Base-by-base conservation (phyloP, 176 grass and related monocot species). In the Tuctoria greenei region DNA sequence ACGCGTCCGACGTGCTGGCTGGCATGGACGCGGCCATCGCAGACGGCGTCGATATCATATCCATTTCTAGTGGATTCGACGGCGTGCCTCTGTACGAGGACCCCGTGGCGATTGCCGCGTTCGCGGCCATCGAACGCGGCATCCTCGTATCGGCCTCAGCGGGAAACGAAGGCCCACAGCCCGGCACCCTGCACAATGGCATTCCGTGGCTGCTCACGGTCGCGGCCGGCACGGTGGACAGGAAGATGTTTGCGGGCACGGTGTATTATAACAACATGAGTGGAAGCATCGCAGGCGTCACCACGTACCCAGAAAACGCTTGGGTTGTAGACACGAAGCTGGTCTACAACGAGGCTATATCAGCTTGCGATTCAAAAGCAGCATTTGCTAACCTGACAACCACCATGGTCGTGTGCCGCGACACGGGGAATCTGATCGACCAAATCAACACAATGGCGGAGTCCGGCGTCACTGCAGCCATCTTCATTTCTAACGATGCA, bases 141-240 rank as follows among this genome's bases (percentile, higher is more conserved):
- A 82, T 91, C 38, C 59, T 87, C 34, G 85, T 91, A 0, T 84
- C 81, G 2, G 79, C 82, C 20, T 92, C 89, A 0, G 82, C 85
- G 0, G 82, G 85, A 0, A 92, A 92, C 49, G 10, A 11, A 0
- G 89, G 85, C 25, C 82, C 82, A 0, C 0, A 0, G 13, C 23
- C 20, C 0, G 55, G 74, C 8, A 4, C 0, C 8, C 21, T 97
- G 41, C 87, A 85, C 79, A 97, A 97, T 5, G 93, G 79, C 23
- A 84, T 81, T 57, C 85, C 87, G 1, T 93, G 93, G 93, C 47
- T 92, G 15, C 72, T 84, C 10, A 97, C 93, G 5, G 84, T 90
- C n/a, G 89, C 61, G 0, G 93, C 86, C 15, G 74, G 73, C 71
- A 87, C 87, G 6, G 74, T 90, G 5, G 77, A 96, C 17, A 84